Evolutionary conservation across 441 rosid genomes (phyloP).

Genomic region (Pelargonium australe): DNA sequence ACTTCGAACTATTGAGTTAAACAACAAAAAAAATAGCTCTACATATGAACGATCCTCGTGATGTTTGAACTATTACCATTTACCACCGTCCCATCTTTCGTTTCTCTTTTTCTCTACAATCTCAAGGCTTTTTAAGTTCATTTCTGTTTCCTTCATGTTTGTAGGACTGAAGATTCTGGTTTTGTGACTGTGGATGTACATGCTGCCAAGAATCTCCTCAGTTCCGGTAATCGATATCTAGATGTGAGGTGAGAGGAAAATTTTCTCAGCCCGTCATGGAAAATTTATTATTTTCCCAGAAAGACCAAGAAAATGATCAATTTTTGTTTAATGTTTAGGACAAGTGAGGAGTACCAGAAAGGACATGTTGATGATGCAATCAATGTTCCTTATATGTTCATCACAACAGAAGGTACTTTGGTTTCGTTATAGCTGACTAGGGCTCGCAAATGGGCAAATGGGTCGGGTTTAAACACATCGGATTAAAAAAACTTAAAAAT

Average conservation of each 20-base stretch:
- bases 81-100: too few relatives aligned
- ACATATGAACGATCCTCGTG: too few relatives aligned
- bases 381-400: slow-evolving; percentile 46
- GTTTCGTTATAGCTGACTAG: neutral
- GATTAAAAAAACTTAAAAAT: too few relatives aligned
- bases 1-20: too few relatives aligned
- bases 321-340: slow-evolving; percentile 16
- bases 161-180: slow-evolving; percentile 8
- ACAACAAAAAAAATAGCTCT: too few relatives aligned
- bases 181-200: slow-evolving; percentile 31
- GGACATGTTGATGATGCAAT: slow-evolving; percentile 36
- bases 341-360: slow-evolving; percentile 38
- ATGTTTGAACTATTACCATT: too few relatives aligned
- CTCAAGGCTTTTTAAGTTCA: too few relatives aligned
- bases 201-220: slow-evolving; percentile 40
- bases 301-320: neutral
- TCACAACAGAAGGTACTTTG: slow-evolving; percentile 31
- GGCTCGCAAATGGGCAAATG: too few relatives aligned
- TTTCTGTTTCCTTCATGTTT: too few relatives aligned
- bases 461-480: too few relatives aligned
- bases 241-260: slow-evolving; percentile 38
- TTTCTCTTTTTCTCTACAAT: too few relatives aligned
- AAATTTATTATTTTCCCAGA: neutral
- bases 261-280: neutral
- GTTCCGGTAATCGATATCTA: slow-evolving; percentile 28